These are phyloP conservation scores for Sporothrix schenckii DNA, from an alignment of 2,329 filamentous ascomycete genomes.

Conservation along the genomic window DNA sequence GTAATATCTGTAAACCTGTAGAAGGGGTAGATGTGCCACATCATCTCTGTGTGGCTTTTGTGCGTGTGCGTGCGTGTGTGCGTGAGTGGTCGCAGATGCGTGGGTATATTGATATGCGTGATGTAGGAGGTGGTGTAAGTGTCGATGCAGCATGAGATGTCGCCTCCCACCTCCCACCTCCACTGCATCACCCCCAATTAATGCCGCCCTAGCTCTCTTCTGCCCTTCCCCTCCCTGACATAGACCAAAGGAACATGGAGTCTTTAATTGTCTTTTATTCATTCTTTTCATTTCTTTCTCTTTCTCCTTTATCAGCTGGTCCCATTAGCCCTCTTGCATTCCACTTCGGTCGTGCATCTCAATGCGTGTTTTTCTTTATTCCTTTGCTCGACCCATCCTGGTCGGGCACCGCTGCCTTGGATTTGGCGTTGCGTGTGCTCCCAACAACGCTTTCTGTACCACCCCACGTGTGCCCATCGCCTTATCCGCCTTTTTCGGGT, in stretches of 20 bases:
- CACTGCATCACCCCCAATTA: background rate
- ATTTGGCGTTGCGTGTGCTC: background rate
- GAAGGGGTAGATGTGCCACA: background rate
- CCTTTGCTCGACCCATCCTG: background rate
- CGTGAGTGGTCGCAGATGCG: background rate
- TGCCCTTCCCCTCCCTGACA: background rate
- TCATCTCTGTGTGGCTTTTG: background rate
- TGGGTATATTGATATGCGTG: background rate
- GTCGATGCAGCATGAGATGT: background rate
- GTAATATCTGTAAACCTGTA: background rate
- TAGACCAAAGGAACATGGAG: background rate
- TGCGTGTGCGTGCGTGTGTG: background rate
- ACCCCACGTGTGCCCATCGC: background rate
- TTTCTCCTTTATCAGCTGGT: background rate
- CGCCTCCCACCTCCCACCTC: background rate
- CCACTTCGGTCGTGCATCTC: background rate
- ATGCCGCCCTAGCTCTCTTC: no score
- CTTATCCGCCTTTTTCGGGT: background rate
- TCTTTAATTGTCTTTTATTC: background rate
- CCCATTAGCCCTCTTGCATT: background rate
- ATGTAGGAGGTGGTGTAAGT: constrained; percentile 10
- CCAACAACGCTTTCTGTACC: background rate
- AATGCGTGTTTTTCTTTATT: background rate
- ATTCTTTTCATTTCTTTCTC: background rate
- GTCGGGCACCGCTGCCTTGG: constrained; percentile 11